A percentile compares a stretch with the other conserved stretches of the same genome.
phyloP scores from a whole-genome alignment of 2,329 filamentous ascomycete species.

The Phialophora tarda region DNA sequence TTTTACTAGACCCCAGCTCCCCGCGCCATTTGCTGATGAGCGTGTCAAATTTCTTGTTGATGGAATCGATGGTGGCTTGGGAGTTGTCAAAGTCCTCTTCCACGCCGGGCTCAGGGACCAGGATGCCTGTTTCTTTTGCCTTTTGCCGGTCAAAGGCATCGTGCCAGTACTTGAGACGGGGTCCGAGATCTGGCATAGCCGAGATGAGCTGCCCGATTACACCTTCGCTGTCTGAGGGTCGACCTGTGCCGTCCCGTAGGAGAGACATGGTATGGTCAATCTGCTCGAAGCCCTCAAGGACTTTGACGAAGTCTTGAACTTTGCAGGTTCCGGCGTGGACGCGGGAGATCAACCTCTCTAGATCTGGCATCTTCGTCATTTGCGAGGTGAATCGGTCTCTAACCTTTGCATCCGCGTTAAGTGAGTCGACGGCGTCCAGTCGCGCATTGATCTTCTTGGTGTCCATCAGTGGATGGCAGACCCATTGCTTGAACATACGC shows the following conservation, averaged over 20 bases:
- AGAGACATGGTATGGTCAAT: constrained; percentile 93
- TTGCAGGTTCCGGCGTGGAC: constrained; percentile 92
- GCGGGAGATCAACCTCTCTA: constrained; percentile 91
- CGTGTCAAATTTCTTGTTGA: constrained; percentile 73
- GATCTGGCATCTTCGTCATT: constrained; percentile 87
- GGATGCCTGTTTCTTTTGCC: constrained; percentile 77
- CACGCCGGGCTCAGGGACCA: constrained; percentile 84
- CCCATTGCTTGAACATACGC: constrained; percentile 93
- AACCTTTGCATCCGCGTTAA: constrained; percentile 80
- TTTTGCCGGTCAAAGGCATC: constrained; percentile 84
- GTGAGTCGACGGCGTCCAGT: constrained; percentile 88
- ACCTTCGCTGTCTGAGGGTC: constrained; percentile 63
- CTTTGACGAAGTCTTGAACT: constrained; percentile 88
- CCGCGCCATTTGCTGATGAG: constrained; percentile 74
- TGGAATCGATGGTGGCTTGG: constrained; percentile 73
- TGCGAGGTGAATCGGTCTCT: constrained; percentile 88
- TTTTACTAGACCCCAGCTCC: constrained; percentile 73
- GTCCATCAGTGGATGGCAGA: constrained; percentile 92
- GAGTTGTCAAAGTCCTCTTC: constrained; percentile 92
- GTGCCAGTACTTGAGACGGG: constrained; percentile 82
- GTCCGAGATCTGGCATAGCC: constrained; percentile 81
- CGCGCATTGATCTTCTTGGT: constrained; percentile 88
- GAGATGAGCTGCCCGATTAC: constrained; percentile 82
- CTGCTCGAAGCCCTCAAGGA: constrained; percentile 95
- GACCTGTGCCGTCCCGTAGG: constrained; percentile 71